These are phyloP conservation scores for Musa beccarii DNA, from an alignment of 176 grass and related monocot genomes.

Conservation along the genomic window DNA sequence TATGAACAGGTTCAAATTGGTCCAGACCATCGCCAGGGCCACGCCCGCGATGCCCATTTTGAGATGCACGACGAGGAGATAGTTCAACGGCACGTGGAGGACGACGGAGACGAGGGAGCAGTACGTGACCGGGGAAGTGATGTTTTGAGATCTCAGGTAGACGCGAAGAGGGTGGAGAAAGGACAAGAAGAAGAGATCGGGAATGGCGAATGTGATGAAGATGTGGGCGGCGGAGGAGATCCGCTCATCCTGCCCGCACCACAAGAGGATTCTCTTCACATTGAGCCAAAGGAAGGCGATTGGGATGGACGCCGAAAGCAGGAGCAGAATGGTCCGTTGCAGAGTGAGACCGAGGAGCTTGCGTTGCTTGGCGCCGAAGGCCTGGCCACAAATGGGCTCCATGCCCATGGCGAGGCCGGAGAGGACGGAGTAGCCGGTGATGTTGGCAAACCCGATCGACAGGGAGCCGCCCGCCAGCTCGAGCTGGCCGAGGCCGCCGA, in stretches of 20 bases:
- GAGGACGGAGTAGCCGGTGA: constrained; percentile 92
- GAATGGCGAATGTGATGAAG: constrained; percentile 58
- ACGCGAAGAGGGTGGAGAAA: constrained; percentile 82
- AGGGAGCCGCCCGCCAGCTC: constrained; percentile 76
- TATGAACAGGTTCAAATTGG: constrained; percentile 80
- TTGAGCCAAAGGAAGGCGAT: constrained; percentile 56
- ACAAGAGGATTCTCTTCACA: constrained; percentile 23
- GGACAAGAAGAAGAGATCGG: constrained; percentile 65
- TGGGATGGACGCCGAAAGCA: constrained; percentile 50
- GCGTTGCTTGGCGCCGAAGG: constrained; percentile 54
- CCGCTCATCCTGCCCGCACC: constrained; percentile 54
- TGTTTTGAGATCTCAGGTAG: constrained; percentile 73
- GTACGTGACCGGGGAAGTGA: constrained; percentile 74
- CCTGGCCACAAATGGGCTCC: constrained; percentile 96
- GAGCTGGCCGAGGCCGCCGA: constrained; percentile 58
- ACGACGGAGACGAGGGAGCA: constrained; percentile 79
- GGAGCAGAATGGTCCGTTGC: constrained; percentile 70
- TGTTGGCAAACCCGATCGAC: constrained; percentile 83
- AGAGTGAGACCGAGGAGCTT: constrained; percentile 69
- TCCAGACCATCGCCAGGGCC: constrained; percentile 71
- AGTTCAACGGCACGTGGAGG: constrained; percentile 75
- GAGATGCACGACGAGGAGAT: constrained; percentile 63
- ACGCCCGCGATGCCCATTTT: constrained; percentile 76
- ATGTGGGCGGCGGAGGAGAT: constrained; percentile 50
- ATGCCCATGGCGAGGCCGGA: constrained; percentile 80